Evolutionary conservation across 2,329 filamentous ascomycete species (phyloP).

Genomic region (Diplodia sapinea): DNA sequence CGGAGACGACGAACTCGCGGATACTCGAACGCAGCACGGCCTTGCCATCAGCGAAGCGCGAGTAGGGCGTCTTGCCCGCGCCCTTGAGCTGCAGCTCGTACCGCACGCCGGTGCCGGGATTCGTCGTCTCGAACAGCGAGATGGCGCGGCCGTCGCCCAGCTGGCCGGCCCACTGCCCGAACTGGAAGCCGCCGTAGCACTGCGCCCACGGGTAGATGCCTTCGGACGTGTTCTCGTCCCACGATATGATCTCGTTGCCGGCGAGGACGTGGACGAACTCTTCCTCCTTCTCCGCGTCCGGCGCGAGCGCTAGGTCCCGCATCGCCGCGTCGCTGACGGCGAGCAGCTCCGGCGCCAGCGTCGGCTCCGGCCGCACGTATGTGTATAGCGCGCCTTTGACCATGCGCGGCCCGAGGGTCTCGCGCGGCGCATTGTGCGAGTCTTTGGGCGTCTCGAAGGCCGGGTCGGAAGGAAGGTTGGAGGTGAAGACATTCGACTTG

Average conservation of each 20-base stretch:
- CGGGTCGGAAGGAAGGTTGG: conserved; percentile 74
- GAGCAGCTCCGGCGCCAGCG: conserved; percentile 76
- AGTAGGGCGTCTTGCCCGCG: conserved; percentile 91
- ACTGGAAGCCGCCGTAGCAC: conserved; percentile 81
- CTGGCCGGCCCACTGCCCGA: conserved; percentile 91
- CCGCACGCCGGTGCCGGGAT: conserved; percentile 69
- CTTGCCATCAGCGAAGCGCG: conserved; percentile 93
- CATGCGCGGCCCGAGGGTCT: conserved; percentile 76
- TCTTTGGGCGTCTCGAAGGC: conserved; percentile 78
- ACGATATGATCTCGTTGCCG: conserved; percentile 82
- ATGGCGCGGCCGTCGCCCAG: conserved; percentile 94
- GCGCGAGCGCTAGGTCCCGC: conserved; percentile 76
- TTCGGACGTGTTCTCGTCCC: conserved; percentile 65
- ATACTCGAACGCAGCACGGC: conserved; percentile 92
- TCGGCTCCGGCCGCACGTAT: conserved; percentile 81
- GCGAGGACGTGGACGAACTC: conserved; percentile 79
- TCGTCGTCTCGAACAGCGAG: conserved; percentile 87
- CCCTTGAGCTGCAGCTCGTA: conserved; percentile 96
- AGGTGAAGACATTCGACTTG: conserved; percentile 69
- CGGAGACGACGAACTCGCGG: conserved; percentile 90
- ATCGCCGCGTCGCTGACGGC: conserved; percentile 80
- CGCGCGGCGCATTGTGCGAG: conserved; percentile 81
- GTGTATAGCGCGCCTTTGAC: conserved; percentile 88
- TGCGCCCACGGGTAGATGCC: conserved; percentile 97
- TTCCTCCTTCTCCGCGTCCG: conserved; percentile 70